Base-by-base conservation (phyloP, 805 yeast genomes). In the Tetrapisispora fleetii region DNA sequence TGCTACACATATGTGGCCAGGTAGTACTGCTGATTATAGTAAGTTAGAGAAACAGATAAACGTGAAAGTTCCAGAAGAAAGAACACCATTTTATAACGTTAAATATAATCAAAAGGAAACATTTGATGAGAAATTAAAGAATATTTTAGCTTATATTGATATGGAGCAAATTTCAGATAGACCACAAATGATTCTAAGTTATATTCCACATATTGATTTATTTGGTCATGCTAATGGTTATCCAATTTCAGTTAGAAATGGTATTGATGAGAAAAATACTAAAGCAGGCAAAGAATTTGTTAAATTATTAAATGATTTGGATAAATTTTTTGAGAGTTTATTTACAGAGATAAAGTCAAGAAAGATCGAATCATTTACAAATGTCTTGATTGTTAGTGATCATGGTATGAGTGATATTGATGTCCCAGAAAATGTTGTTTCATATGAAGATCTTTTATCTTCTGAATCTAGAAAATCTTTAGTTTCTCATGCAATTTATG, bases 331-430 rank as follows among this genome's bases (percentile, higher is more conserved):
- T 14, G 74, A 72, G 16, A 60, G 69, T 5, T 50, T 87, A 37
- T 67, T 73, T 16, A 52, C 65, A 24, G 82, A 76, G 9, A 55
- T 90, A 19, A 50, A 59, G 0, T 58, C 62, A 18, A 70, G 95
- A 48, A 80, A 84, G 54, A 67, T 88, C 50, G 67, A 75, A 0
- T 72, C 79, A 21, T 73, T 87, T 39, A 85, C 84, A 18, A 90
- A 91, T 61, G 66, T 90, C 19, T 67, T 91, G 0, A 68, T 90
- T 40, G 84, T 90, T 3, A 85, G 95, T 41, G 96, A 90, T 63
- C 96, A 89, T 62, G 96, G 96, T 11, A 89, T 88, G 95, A 83
- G 95, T 0, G 91, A 95, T 7, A 84, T 95, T 1, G 75, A 86
- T 0, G 76, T 52, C 30, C 50, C 54, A 9, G 50, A 80, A 53